These are phyloP conservation scores for Meripilus lineatus DNA, from an alignment of 1,284 basidiomycete genomes.

Conservation along the genomic window DNA sequence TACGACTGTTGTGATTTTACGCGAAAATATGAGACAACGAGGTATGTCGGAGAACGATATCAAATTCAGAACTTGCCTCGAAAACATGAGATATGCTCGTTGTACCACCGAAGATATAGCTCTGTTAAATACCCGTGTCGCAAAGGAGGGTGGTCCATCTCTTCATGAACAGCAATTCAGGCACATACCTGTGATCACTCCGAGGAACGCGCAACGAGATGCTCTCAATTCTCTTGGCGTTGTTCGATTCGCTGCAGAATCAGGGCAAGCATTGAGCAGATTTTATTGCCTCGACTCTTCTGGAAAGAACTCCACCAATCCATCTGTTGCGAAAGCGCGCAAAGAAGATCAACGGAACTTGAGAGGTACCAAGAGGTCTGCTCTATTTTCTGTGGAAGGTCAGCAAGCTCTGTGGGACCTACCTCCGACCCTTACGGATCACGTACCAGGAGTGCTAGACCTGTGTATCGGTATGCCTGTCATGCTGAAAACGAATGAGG, in stretches of 20 bases:
- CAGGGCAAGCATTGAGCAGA: slow-evolving; percentile 16
- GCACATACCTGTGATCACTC: slow-evolving; percentile 30
- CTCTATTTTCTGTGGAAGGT: too few species aligned
- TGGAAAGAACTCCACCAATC: too few species aligned
- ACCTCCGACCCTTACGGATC: slow-evolving; percentile 15
- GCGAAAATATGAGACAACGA: slow-evolving; percentile 9
- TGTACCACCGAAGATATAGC: background rate
- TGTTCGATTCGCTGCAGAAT: slow-evolving; percentile 27
- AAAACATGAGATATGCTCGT: background rate
- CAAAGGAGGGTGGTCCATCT: slow-evolving; percentile 5
- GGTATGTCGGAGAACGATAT: background rate
- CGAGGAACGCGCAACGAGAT: slow-evolving; percentile 28
- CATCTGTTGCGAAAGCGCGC: too few species aligned
- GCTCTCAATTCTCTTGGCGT: slow-evolving; percentile 26
- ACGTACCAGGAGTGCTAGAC: slow-evolving; percentile 25
- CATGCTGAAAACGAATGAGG: slow-evolving; percentile 32
- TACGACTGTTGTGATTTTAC: slow-evolving; percentile 8
- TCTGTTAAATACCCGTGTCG: background rate
- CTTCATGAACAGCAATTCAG: slow-evolving; percentile 20
- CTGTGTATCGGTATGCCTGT: slow-evolving; percentile 37
- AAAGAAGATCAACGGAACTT: too few species aligned
- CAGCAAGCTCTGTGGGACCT: slow-evolving; percentile 28
- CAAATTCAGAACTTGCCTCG: background rate
- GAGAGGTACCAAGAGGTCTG: too few species aligned
- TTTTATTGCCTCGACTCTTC: slow-evolving; percentile 30